These are phyloP conservation scores for Gonapodya prolifera DNA, from an alignment of 192 early-diverging fungal genomes.

Conservation along the genomic window DNA sequence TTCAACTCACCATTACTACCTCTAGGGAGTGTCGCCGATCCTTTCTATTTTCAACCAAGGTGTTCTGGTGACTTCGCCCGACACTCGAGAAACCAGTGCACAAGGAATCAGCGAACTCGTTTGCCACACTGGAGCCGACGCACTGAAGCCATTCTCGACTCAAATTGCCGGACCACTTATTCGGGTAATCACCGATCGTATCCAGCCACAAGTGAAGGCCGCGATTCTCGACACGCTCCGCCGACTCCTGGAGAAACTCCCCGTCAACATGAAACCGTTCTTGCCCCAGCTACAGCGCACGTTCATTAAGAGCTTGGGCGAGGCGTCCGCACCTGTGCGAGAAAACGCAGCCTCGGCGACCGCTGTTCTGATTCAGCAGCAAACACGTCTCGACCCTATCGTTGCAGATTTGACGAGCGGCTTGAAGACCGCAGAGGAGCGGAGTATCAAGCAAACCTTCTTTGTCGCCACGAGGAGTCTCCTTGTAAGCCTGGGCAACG, in stretches of 20 bases:
- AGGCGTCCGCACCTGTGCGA: slow-evolving; percentile 57
- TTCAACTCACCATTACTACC: not conserved
- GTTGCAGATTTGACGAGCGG: slow-evolving; percentile 59
- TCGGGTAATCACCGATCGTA: slow-evolving; percentile 91
- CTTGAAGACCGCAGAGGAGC: slow-evolving; percentile 42
- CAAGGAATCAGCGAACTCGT: slow-evolving; percentile 72
- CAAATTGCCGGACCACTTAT: slow-evolving; percentile 95
- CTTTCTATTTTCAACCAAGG: slow-evolving; percentile 89
- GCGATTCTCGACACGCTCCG: slow-evolving; percentile 81
- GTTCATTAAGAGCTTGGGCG: slow-evolving; percentile 79
- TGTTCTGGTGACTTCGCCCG: slow-evolving; percentile 71
- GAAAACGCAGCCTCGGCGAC: slow-evolving; percentile 69
- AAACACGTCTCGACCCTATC: slow-evolving; percentile 65
- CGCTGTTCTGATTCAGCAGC: slow-evolving; percentile 52
- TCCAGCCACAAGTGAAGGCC: slow-evolving; percentile 81
- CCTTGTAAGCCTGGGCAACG: slow-evolving; percentile 34
- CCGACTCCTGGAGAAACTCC: slow-evolving; percentile 66
- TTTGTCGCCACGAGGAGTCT: slow-evolving; percentile 62
- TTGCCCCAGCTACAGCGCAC: slow-evolving; percentile 96
- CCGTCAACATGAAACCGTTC: slow-evolving; percentile 86
- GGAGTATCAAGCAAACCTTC: slow-evolving; percentile 50
- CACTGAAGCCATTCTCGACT: slow-evolving; percentile 80
- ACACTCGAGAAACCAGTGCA: slow-evolving; percentile 75
- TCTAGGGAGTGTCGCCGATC: slow-evolving; percentile 68
- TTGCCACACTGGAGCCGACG: slow-evolving; percentile 51